Evolutionary conservation across 331 rosid species (phyloP).

Genomic region (Telfairia occidentalis): DNA sequence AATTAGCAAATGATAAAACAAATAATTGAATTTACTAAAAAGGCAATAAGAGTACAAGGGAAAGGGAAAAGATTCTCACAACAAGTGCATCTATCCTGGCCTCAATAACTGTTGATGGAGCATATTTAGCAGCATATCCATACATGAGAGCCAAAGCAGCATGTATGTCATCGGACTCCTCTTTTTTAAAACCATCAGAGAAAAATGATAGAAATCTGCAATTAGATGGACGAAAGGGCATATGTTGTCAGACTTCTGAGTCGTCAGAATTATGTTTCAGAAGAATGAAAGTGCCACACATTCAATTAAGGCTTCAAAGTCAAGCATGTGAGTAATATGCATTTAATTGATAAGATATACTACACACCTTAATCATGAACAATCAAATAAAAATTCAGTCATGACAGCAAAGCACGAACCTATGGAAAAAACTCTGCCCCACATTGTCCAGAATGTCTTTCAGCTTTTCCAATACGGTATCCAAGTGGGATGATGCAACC

Average conservation of each 20-base stretch:
- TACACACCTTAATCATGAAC: background rate
- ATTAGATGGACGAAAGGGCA: slow-evolving; percentile 13
- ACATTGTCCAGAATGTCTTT: slow-evolving; percentile 80
- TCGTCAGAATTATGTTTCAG: slow-evolving; percentile 4
- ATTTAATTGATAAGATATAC: background rate
- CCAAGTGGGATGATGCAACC: slow-evolving; percentile 99
- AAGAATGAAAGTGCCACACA: background rate
- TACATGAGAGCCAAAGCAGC: slow-evolving; percentile 99
- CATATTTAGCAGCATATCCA: slow-evolving; percentile 98
- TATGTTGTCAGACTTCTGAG: background rate
- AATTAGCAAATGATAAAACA: background rate
- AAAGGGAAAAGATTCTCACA: slow-evolving; percentile 53
- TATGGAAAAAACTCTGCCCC: slow-evolving; percentile 72
- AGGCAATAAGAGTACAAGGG: background rate
- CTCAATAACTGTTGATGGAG: slow-evolving; percentile 92
- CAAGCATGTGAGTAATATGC: background rate
- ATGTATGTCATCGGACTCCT: slow-evolving; percentile 85
- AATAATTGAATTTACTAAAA: background rate
- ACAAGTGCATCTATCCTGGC: slow-evolving; percentile 96
- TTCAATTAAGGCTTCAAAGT: background rate
- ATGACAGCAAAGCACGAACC: slow-evolving; percentile 42
- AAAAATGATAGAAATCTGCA: slow-evolving; percentile 82
- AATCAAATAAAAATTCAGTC: background rate
- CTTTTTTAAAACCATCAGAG: slow-evolving; percentile 70
- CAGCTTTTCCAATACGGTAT: slow-evolving; percentile 91